Base-by-base conservation (phyloP, 768 basidiomycete genomes). In the Podaxis sp. region DNA sequence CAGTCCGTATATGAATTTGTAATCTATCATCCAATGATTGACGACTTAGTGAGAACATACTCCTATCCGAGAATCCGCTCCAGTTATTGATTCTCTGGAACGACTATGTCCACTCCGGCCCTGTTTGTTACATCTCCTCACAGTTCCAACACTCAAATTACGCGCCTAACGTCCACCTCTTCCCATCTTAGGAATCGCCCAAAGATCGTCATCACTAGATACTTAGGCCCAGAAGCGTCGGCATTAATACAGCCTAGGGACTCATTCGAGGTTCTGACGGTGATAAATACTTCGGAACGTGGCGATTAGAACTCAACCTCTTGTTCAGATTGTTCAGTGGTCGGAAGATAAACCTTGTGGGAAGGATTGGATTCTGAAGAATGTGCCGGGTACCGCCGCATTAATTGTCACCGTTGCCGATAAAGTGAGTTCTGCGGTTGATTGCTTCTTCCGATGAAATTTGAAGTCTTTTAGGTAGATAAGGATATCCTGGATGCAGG, bases 311-410 rank as follows among this genome's bases (percentile, higher is more conserved):
- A 44, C 54, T 55, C 13, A 55, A 22, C 13, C 38, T 52, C 9
- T 52, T 9, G 19, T 54, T 52, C 11, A 81, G 81, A 55, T 82
- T 36, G 71, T 79, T 6, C 48, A 78, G 4, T 84, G 82, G 83
- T 70, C 75, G 4, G 72, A 89, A 64, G 84, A 92, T 67, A 67
- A 78, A 4, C 69, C 75, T 2, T 89, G 85, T 61, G 82, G 85
- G 42, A 79, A 87, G 15, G 67, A 79, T 22, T 96, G 93, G 94
- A 74, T 96, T 3, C 74, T 94, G 22, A 79, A 89, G 58, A 89
- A 94, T 64, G 77, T 87, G 5, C 72, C 74, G n/a, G 92, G 88
- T 3, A 86, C 89, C 2, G 68, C 74, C 8, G 95, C 89, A 3
- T 69, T 85, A 1, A 73, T 88, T 13, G 79, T 90, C 24, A 87